Evolutionary conservation across 2,329 filamentous ascomycete genomes (phyloP).

Genomic region (Mycocentrospora acerina): DNA sequence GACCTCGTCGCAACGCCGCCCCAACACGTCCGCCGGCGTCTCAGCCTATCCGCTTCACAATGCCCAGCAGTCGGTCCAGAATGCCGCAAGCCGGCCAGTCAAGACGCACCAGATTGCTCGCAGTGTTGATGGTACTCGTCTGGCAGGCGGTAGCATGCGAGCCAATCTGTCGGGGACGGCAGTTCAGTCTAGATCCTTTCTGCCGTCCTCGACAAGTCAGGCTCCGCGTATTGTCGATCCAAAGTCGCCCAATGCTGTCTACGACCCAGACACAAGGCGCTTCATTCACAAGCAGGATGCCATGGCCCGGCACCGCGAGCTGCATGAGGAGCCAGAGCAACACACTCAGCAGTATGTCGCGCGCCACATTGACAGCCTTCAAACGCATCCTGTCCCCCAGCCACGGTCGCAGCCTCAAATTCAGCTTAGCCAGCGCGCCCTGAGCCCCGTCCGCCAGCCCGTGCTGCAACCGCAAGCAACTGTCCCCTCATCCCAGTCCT

Average conservation of each 20-base stretch:
- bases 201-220: slow-evolving; percentile 13
- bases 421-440: slow-evolving; percentile 13
- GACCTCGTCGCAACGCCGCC: slow-evolving; percentile 16
- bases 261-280: slow-evolving; percentile 39
- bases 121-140: slow-evolving; percentile 42
- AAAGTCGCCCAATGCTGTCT: slow-evolving; percentile 40
- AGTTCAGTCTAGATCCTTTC: slow-evolving; percentile 32
- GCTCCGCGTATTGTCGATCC: slow-evolving; percentile 33
- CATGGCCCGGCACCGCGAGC: slow-evolving; percentile 34
- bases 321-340: slow-evolving; percentile 30
- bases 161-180: slow-evolving; percentile 53
- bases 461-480: slow-evolving; percentile 12
- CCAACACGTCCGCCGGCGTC: slow-evolving; percentile 28
- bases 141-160: slow-evolving; percentile 55
- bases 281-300: slow-evolving; percentile 42
- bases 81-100: slow-evolving; percentile 42
- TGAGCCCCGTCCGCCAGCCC: slow-evolving; percentile 19
- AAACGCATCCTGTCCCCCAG: slow-evolving; percentile 8
- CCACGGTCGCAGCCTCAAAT: slow-evolving; percentile 2
- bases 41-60: slow-evolving; percentile 20
- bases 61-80: slow-evolving; percentile 37
- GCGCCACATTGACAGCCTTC: slow-evolving; percentile 20
- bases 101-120: slow-evolving; percentile 42
- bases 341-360: slow-evolving; percentile 21
- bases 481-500: slow-evolving; percentile 10